Base-by-base conservation (phyloP, 345 rosid genomes). In the Citrus inodora region DNA sequence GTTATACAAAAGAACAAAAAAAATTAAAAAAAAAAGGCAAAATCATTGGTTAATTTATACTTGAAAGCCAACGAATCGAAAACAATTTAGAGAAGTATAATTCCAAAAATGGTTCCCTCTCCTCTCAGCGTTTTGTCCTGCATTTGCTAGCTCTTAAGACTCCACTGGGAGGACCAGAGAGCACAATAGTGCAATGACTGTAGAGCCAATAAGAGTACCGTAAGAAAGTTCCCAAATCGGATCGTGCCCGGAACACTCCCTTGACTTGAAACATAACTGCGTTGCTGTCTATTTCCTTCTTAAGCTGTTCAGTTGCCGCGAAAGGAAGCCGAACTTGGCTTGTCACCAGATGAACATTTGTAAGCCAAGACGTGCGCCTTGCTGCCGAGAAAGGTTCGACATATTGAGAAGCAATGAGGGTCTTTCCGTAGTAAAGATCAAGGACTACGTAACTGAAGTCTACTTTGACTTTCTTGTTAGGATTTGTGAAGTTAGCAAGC, bases 401-500 rank as follows among this genome's bases (percentile, higher is more conserved):
- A 76, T 83, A 89, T 64, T 92, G 92, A 0, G 92, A 85, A 1
- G 97, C 95, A 24, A 96, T 88, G 32, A 85, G 82, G 19, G 87
- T 87, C 69, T 74, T 82, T 75, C 91, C 91, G 27, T 89, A 88
- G 85, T 85, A 92, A 38, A 95, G 91, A 82, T 93, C 92, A 35
- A 92, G 80, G 83, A 84, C 84, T 78, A 90, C 79, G 66, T 68
- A 85, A 84, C 87, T 89, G 90, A 92, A 96, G 67, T 91, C 98
- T 68, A 92, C 86, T 0, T 80, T 85, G 73, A 88, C 91, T 80
- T 90, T 94, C 84, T 81, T 88, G 90, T 92, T 94, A 4, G 95
- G 94, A 77, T 96, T 96, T 40, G 97, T 92, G 95, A 94, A 90
- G 85, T 96, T 96, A 5, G 88, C 90, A 3, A 94, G 93, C 66